Evolutionary conservation across 1,284 basidiomycete genomes (phyloP), one percentile per base, ranked within the genome.

Genomic region (Boletellus deceptivus): DNA sequence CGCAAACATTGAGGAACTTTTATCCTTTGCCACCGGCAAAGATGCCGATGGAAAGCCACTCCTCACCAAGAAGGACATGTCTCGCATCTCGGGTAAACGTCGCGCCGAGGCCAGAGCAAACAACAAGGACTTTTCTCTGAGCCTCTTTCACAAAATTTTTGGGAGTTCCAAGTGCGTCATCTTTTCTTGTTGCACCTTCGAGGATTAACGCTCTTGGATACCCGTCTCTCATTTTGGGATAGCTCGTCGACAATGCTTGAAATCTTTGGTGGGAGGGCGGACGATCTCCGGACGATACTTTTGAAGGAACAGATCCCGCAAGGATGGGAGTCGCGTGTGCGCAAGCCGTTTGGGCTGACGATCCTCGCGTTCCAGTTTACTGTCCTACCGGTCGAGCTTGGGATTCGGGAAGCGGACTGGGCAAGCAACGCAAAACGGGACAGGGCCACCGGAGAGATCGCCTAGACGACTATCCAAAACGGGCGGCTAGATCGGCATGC

Each of bases 271-370:
- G 86, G 86, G 0, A 70, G 71, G 22, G 61, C 83, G 5, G 66
- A 74, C 4, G 84, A 86, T 56, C 60, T 90, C 11, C 70, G 77
- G 35, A 56, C 74, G 0, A 59, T 86, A 29, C 67, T 90, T 34
- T 64, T 74, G 4, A 82, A 90, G 38, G 87, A 90, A 57, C 77
- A 83, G 10, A 60, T 90, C 14, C 83, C 83, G 0, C 75, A 84
- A 1, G 80, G 79, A 7, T 89, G 86, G 85, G 83, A 89, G 63
- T 74, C 86, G 0, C 72, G 75, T 16, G 61, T 80, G n/a, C 71
- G 74, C 37, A 67, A 76, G 37, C 76, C 71, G 0, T 70, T 73
- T 46, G 86, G 87, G 1, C 64, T 90, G 36, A 88, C 87, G 0
- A 62, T 89, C 13, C 48, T 68, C 1, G 59, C 65, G 6, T 84